Evolutionary conservation across 2,329 filamentous ascomycete genomes (phyloP), one percentile per base, ranked within the genome.

Genomic region (Trichophyton simii): DNA sequence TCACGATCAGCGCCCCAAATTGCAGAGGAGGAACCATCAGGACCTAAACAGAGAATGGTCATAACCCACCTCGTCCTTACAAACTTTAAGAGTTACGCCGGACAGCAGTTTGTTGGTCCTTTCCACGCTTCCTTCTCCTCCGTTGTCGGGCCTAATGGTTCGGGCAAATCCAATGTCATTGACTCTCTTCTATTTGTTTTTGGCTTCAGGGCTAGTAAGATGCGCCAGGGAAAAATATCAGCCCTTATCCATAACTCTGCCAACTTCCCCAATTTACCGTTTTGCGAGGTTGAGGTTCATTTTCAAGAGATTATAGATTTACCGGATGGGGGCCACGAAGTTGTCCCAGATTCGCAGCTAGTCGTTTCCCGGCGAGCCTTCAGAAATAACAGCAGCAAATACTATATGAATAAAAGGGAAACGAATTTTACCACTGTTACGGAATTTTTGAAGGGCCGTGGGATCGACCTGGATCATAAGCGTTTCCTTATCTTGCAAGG

Each of bases 61-160:
- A 92, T 99, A 66, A 94, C 89, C 18, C 90, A 96, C 71, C 80
- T 99, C 57, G 86, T 95, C 63, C 81, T 99, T 67, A 95, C 84
- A 66, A 99, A 99, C 75, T 99, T 99, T 83, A 99, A 99, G 78
- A 97, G 92, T 77, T 99, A 99, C 72, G 94, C 94, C 15, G 94
- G 94, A 3, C 82, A 88, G 64, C 94, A 99, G 73, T 87, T 95
- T 75, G 94, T 99, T 63, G 94, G 94, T 0, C 94, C 94, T 0
- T 99, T 99, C 73, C 94, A 99, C 72, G 83, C 89, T 1, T 99
- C 94, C 0, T 99, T 99, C 76, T 96, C 94, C 1, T 96, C 94
- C 0, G 94, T 99, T 1, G 94, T 99, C 8, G 95, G 94, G 0
- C 94, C 95, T 58, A 99, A 99, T 72, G 94, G 94, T 64, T 99